Conservation (phyloP, 1,284 basidiomycete species). For the Trametes sp. region DNA sequence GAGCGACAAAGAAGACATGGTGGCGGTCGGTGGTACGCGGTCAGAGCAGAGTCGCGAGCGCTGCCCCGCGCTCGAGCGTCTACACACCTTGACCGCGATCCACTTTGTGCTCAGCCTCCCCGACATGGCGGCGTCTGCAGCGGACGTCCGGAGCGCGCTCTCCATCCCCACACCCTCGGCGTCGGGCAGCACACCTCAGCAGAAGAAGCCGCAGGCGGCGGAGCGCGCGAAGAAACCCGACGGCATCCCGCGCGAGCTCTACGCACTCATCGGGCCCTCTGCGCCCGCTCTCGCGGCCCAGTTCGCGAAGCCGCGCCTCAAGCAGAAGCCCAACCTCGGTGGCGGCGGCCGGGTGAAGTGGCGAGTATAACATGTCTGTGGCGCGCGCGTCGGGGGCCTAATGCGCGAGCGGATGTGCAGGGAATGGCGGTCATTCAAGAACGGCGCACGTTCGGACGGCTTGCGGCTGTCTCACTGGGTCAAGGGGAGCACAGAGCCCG, state of each 20-base stretch:
- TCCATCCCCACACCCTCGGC: constrained; percentile 56
- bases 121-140: constrained; percentile 60
- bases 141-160: constrained; percentile 85
- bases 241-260: constrained; percentile 93
- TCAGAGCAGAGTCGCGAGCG: neutral
- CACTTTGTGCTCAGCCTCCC: constrained; percentile 4
- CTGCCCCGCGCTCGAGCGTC: constrained; percentile 14
- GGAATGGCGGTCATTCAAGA: constrained; percentile 80
- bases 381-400: neutral
- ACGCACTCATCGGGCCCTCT: constrained; percentile 92
- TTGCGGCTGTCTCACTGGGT: constrained; percentile 75
- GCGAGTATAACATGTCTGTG: constrained; percentile 43
- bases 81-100: constrained; percentile 23
- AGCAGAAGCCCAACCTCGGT: constrained; percentile 82
- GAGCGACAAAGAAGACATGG: constrained; percentile 27
- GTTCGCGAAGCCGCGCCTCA: constrained; percentile 83
- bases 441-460: constrained; percentile 65
- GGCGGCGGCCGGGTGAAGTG: constrained; percentile 70
- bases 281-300: constrained; percentile 83
- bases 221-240: constrained; percentile 71
- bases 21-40: constrained; percentile 6
- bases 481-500: constrained; percentile 62
- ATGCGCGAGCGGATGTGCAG: constrained; percentile 47
- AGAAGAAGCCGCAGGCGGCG: constrained; percentile 45
- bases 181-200: constrained; percentile 51